Evolutionary conservation across 1,284 basidiomycete genomes (phyloP), one percentile per base, ranked within the genome.

Genomic region (Fistulinella cinereoalba): DNA sequence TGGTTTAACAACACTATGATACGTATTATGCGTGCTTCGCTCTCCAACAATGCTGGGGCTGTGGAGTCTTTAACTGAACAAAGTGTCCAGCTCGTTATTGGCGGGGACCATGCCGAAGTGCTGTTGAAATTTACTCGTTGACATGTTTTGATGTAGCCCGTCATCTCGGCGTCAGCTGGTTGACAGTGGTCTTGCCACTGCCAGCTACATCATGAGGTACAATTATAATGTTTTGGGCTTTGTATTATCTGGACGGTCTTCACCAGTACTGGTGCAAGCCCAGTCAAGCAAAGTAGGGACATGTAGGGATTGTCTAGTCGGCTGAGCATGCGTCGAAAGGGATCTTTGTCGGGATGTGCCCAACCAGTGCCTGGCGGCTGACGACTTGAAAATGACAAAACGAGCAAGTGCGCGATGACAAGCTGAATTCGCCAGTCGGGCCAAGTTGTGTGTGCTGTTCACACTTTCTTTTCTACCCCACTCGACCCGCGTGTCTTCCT

Each of bases 381-480:
- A 52, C 56, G 56, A 57, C 52, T 57, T 60, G 62, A 60, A 56
- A 59, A 49, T 53, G 63, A 62, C 61, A 58, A 62, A 62, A 66
- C 39, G 40, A 65, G 60, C 54, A 50, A 57, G 40, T 41, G 22
- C 15, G 43, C 45, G 44, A 57, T 33, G 53, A 47, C 47, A 32
- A 45, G 50, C 50, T 47, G 40, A 24, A 44, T 29, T 47, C 23
- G 24, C 39, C 18, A 13, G n/a, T 25, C 37, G 41, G 32, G 41
- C 22, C 22, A 37, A 25, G 36, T 45, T 33, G 39, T 36, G 23
- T 29, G 39, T 32, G 27, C 15, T 16, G 27, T 21, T 37, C 28
- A 15, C n/a, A 11, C 25, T 37, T 31, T 34, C 49, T 46, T 43
- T 43, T 37, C 43, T 43, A 21, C 42, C 23, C 37, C 43, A 47